Base-by-base conservation (phyloP, 2,329 filamentous ascomycete species). In the Pseudocercospora cruenta region DNA sequence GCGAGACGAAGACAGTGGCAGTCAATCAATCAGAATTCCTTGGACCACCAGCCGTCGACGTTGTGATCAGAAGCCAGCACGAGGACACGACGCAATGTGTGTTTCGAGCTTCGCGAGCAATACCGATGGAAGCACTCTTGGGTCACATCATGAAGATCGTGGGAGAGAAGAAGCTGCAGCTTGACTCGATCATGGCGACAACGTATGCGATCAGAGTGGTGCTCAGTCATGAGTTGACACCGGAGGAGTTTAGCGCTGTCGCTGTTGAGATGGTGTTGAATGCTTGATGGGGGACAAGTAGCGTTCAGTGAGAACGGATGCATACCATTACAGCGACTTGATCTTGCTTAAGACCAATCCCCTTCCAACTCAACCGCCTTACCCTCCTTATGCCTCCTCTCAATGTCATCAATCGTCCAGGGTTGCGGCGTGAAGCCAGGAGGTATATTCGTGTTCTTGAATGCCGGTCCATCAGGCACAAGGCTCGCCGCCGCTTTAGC, bases 401-500 rank as follows among this genome's bases (percentile, higher is more conserved):
- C 65, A 24, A 73, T 60, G 31, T 65, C 66, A 31, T 67, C 71
- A 31, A 71, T 65, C 4, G 63, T 71, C 69, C 70, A 71, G 4
- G 57, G 53, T 47, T 64, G 58, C 5, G 64, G 62, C 24, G 43
- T 58, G 54, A 66, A 66, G 7, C 68, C 68, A 3, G 31, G 12
- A 2, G 68, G 70, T 19, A 72, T 67, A 55, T 72, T 73, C 19
- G 69, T 68, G 45, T 72, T 72, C 21, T 28, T 31, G 33, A 72
- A 73, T 7, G 2, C 43, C 10, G 43, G 14, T 9, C 60, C 69
- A 21, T 55, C 70, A 22, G 28, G 5, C 16, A 45, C 26, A 28
- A 71, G 33, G 33, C 67, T 67, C 24, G 59, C 65, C 7, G 60
- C 63, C 43, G 67, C 68, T 43, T 62, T 54, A 2, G 36, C 55